Base-by-base conservation (phyloP, 352 stramenopile genomes). In the Phytophthora fragariae region DNA sequence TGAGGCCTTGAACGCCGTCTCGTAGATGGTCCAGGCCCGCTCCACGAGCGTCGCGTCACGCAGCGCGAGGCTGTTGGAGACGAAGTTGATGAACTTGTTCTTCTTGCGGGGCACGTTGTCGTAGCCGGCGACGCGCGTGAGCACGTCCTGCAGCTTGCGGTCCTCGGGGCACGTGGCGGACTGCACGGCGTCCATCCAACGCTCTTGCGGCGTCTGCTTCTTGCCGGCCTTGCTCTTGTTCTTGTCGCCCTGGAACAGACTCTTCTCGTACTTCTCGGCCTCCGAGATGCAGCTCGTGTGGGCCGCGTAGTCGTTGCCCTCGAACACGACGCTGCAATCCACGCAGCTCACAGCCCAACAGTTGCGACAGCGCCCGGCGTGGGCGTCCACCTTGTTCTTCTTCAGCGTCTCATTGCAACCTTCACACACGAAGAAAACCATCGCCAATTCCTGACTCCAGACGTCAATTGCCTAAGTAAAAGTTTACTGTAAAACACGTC, bases 261-360 rank as follows among this genome's bases (percentile, higher is more conserved):
- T 84, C 62, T 93, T 92, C 69, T 98, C 86, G 81, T 98, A 98
- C 82, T 98, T 98, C 67, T 98, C 88, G 15, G 94, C 95, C 75
- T 98, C 95, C 7, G 92, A 98, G 54, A 98, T 92, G 81, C 95
- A 98, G 50, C 88, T 97, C 62, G 88, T 97, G 80, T 98, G 95
- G 35, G 83, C 76, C 17, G 84, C 78, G 77, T 98, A 98, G 76
- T 92, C 84, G 70, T 97, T 91, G 62, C 92, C 92, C 57, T 97
- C 75, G 79, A 97, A 98, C 49, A 95, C 88, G 52, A 94, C 80
- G 71, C 86, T 95, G 79, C 95, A 98, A 80, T 98, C 95, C 15
- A 98, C 93, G 76, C 95, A 98, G 68, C 93, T 98, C 70, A 98
- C 89, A 54, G 90, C 86, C 84, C 89, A 97, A 82, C 92, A 98